Percentiles rank a stretch among this genome's conserved stretches.
These are phyloP conservation scores for Phoenix dactylifera DNA, from an alignment of 176 grass and related monocot species.

Conservation along the genomic window DNA sequence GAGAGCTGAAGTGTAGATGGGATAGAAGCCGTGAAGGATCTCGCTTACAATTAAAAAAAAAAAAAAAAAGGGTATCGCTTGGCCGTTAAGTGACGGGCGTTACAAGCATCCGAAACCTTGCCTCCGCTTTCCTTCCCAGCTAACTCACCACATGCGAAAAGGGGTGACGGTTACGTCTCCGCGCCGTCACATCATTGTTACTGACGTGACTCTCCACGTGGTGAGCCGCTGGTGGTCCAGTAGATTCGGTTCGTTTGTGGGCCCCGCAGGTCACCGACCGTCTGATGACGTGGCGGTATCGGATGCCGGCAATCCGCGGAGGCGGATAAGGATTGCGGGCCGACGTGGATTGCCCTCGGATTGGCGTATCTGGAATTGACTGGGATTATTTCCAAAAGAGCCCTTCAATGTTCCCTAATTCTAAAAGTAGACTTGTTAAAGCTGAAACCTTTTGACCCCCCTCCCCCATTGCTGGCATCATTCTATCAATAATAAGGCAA, in stretches of 20 bases:
- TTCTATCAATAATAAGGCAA: no score
- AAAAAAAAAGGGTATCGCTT: no score
- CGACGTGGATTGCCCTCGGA: no score
- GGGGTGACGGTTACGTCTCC: constrained; percentile 15
- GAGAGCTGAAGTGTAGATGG: no score
- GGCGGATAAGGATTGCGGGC: constrained; percentile 20
- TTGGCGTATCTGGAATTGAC: no score
- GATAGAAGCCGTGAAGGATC: no score
- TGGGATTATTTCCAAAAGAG: no score
- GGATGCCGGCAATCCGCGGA: constrained; percentile 2
- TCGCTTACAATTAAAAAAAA: no score
- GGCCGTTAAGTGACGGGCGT: constrained; percentile 7
- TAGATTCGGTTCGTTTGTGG: neutral
- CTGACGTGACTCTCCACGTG: constrained; percentile 10
- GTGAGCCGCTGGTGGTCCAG: constrained; percentile 2
- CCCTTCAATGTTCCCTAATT: no score
- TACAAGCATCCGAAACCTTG: constrained; percentile 1
- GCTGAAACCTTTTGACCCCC: no score
- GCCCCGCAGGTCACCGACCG: constrained; percentile 5
- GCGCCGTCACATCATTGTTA: constrained; percentile 16
- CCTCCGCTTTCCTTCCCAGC: constrained; percentile 6
- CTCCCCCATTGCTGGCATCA: no score
- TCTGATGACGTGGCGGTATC: constrained; percentile 24
- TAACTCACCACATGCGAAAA: constrained; percentile 5
- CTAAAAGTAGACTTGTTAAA: no score